Conservation (phyloP, 176 grass and related monocot genomes). For the Triticum dicoccoides region DNA sequence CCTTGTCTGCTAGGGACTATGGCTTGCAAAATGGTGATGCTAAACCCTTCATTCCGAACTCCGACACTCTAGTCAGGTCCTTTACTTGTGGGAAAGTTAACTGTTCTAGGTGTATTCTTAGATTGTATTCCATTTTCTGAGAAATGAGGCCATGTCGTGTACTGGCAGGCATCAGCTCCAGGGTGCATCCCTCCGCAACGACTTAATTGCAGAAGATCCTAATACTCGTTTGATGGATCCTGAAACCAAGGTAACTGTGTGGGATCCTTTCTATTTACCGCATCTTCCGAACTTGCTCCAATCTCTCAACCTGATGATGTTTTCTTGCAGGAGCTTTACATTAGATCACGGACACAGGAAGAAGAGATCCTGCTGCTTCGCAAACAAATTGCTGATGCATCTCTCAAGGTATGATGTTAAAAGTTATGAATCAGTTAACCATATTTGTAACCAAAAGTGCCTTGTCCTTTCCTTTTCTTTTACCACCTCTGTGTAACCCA, state of each 20-base stretch:
- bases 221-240: conserved; percentile 56
- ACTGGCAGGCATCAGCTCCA: conserved; percentile 49
- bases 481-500: conserved; percentile 7
- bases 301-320: conserved; percentile 17
- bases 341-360: conserved; percentile 74
- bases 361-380: conserved; percentile 74
- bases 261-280: conserved; percentile 13
- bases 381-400: conserved; percentile 81
- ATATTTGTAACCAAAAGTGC: not conserved
- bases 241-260: conserved; percentile 59
- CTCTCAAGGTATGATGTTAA: conserved; percentile 54
- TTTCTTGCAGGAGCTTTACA: conserved; percentile 66
- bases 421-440: not conserved
- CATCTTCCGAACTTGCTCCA: not conserved
- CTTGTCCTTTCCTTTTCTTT: not conserved
- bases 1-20: conserved; percentile 29
- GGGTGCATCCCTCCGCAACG: conserved; percentile 38
- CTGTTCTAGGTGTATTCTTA: conserved; percentile 5
- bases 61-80: conserved; percentile 66
- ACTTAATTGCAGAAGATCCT: conserved; percentile 41
- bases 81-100: conserved; percentile 19
- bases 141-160: conserved; percentile 18
- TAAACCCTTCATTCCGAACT: conserved; percentile 32
- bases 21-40: conserved; percentile 47
- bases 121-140: conserved; percentile 8